Evolutionary conservation across 2,329 filamentous ascomycete genomes (phyloP), one percentile per base, ranked within the genome.

Genomic region (Aspergillus versicolor): DNA sequence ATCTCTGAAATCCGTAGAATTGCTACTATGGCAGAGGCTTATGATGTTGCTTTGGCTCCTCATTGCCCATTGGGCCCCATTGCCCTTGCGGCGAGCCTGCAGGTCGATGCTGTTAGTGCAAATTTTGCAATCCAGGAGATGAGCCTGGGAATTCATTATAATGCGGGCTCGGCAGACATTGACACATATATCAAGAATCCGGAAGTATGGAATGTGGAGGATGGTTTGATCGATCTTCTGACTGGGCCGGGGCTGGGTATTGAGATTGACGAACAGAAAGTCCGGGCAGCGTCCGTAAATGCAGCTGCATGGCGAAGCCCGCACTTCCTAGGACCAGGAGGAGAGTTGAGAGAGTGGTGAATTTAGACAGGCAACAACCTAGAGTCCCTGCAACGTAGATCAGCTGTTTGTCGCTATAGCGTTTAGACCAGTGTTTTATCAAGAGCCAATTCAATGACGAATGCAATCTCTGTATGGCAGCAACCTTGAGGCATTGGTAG

Each of bases 71-170:
- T 91, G 0, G 89, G 89, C 0, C 88, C 89, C 0, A 87, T 92
- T 49, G 87, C 89, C 0, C 76, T 91, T n/a, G 89, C 89, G 0
- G 89, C 89, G 0, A 86, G 82, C 56, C 78, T 91, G 38, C 88
- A 91, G 60, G 82, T 91, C 1, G 86, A 85, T 22, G 77, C 82
- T 21, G 76, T 74, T 6, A 84, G 76, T 19, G 81, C 80, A 19
- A 92, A 88, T 70, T 91, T 88, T 68, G 83, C 82, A 0, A 91
- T 92, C 37, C 85, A 90, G 67, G 89, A 92, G 71, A 91, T 91
- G 89, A 88, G 85, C 53, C 67, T 91, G 30, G 89, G 89, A 0
- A 92, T 92, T 63, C 90, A 92, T 69, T 92, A 92, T 68, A 92
- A 92, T 63, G 72, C 74, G 3, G 80, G 82, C 61, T 82, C 80